Evolutionary conservation across 306 rosid genomes (phyloP).

Genomic region (Acacia confusa): DNA sequence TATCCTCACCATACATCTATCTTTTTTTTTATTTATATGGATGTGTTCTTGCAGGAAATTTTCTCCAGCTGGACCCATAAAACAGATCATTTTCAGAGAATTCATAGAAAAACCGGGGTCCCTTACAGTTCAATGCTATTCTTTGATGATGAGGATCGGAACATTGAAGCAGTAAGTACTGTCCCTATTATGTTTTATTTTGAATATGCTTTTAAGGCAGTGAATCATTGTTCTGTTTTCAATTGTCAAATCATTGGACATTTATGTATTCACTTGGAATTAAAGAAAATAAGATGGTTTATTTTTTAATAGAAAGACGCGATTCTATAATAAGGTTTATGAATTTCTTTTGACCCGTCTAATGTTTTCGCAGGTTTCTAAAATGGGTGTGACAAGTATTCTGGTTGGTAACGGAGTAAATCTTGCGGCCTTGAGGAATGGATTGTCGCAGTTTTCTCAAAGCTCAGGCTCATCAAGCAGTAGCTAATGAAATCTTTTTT

Average conservation of each 20-base stretch:
- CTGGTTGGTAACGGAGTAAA: conserved; percentile 30
- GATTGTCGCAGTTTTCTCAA: conserved; percentile 27
- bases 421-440: conserved; percentile 30
- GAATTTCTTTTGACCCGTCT: neutral
- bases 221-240: neutral
- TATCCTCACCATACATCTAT: conserved; percentile 1
- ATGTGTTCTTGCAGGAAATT: conserved; percentile 27
- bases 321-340: neutral
- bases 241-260: neutral
- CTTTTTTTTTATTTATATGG: neutral
- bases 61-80: conserved; percentile 36
- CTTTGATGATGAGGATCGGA: conserved; percentile 39
- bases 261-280: neutral
- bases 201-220: neutral
- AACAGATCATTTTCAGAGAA: conserved; percentile 36
- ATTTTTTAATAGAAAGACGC: neutral
- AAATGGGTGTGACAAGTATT: conserved; percentile 38
- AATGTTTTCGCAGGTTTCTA: conserved; percentile 13
- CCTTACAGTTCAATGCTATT: conserved; percentile 34
- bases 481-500: neutral
- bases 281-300: neutral
- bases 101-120: conserved; percentile 26
- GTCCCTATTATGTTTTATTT: neutral
- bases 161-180: conserved; percentile 26
- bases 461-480: conserved; percentile 23